Base-by-base conservation (phyloP, 139 green algal genomes). In the Zygnema circumcarinatum region DNA sequence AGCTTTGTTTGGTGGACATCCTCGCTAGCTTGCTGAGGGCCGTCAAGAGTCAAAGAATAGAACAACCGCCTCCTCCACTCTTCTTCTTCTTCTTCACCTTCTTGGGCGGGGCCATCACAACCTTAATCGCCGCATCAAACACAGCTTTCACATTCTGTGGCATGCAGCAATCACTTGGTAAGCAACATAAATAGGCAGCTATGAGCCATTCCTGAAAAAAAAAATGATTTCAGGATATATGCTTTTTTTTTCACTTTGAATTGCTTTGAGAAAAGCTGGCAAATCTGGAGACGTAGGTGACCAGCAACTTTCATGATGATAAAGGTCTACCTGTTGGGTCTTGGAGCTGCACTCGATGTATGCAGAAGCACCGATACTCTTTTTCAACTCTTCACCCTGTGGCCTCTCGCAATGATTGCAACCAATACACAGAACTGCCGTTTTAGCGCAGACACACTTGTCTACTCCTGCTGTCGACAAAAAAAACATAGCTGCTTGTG, bases 271-370 rank as follows among this genome's bases (percentile, higher is more conserved):
- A n/a, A n/a, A n/a, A n/a, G n/a, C n/a, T n/a, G n/a, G n/a, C n/a
- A n/a, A n/a, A n/a, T n/a, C n/a, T n/a, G n/a, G n/a, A n/a, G n/a
- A n/a, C n/a, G n/a, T n/a, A n/a, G n/a, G n/a, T n/a, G n/a, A n/a
- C n/a, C n/a, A n/a, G n/a, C n/a, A n/a, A n/a, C n/a, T n/a, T n/a
- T n/a, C n/a, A n/a, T n/a, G n/a, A n/a, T n/a, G n/a, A n/a, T n/a
- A n/a, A n/a, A n/a, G n/a, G n/a, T n/a, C n/a, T 86, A 90, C 79
- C 86, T 91, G 84, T 67, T 92, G 87, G 56, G 88, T 92, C 76
- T 92, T 89, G 29, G 87, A 89, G 39, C 82, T 91, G 85, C 90
- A 93, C 56, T 93, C 90, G 7, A 93, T 78, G 87, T 93, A 93
- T 33, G 52, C 36, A 41, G 73, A 42, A 52, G 87, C 90, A 35